Evolutionary conservation across 1,284 basidiomycete species (phyloP), one percentile per base, ranked within the genome.

Genomic region (Taiwanofungus camphoratus): DNA sequence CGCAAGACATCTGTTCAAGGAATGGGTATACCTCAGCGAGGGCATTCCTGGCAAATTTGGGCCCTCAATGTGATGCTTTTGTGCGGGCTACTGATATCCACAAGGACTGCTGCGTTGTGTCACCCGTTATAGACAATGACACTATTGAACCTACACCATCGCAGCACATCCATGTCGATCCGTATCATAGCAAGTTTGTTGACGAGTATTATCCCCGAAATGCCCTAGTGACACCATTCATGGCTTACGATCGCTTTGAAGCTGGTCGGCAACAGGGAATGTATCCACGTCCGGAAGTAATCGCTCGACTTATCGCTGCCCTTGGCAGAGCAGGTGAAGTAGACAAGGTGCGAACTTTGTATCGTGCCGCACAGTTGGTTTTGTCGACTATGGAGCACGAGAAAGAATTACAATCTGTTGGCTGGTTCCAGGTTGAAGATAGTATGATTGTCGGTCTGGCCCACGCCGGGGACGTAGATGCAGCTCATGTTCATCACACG

Each of bases 371-470:
- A 2, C 90, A 93, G 61, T 64, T 63, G 13, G 70, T 82, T 4
- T 63, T 91, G 12, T 63, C 68, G 3, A 60, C 58, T 18, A 56
- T 73, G 42, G 68, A 68, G 55, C 54, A 60, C 42, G 68, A 71
- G 54, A 77, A 77, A 55, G 63, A 62, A 5, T 67, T 60, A 62
- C 77, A 75, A 61, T 71, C 71, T 27, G 64, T 70, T 12, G 72
- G 74, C 3, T 96, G 93, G 93, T 76, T 82, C 60, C 58, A 68
- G 23, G 67, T 96, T 40, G 93, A 97, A 64, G 85, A 94, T 63
- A 71, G 76, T 46, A 96, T 96, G 92, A 74, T 96, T 48, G 77
- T 90, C 44, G 89, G 84, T 1, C 71, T 83, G 24, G 90, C 89
- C 1, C 86, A 92, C 54, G 74, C 81, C 3, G 92, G 90, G 1